phyloP scores from a whole-genome alignment of 345 rosid genomes.

The Arabis alpina region DNA sequence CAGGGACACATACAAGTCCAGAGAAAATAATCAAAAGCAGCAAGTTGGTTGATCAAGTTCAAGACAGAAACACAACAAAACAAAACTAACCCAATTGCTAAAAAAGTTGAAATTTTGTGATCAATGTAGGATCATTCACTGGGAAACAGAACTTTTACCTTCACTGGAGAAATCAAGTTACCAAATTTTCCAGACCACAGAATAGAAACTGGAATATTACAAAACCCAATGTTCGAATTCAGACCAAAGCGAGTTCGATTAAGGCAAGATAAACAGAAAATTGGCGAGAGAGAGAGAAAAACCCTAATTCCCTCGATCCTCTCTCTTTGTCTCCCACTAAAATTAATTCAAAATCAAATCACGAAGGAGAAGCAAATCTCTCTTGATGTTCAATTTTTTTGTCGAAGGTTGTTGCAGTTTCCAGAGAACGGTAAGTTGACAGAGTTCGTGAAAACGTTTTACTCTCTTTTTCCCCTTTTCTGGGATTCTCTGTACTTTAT shows the following conservation, averaged over 20 bases:
- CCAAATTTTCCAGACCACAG: slow-evolving; percentile 1
- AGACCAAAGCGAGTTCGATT: slow-evolving; percentile 22
- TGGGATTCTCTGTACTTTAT: neutral
- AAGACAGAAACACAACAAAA: neutral
- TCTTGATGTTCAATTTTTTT: slow-evolving; percentile 20
- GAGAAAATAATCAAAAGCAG: neutral
- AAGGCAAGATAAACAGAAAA: neutral
- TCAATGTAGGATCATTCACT: slow-evolving; percentile 22
- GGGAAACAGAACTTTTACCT: slow-evolving; percentile 18
- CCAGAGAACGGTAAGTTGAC: neutral
- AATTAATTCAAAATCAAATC: slow-evolving; percentile 5
- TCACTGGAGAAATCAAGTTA: slow-evolving; percentile 23
- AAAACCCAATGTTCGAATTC: slow-evolving; percentile 15
- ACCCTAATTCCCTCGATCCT: slow-evolving; percentile 32
- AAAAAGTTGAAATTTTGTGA: neutral
- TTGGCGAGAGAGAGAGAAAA: slow-evolving; percentile 17
- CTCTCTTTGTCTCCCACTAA: slow-evolving; percentile 5
- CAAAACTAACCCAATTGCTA: slow-evolving; percentile 10
- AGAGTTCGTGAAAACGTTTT: slow-evolving; percentile 18
- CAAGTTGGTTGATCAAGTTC: neutral
- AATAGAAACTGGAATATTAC: slow-evolving; percentile 2
- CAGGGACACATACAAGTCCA: slow-evolving; percentile 4
- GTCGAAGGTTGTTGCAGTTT: slow-evolving; percentile 21
- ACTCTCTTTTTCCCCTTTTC: neutral
- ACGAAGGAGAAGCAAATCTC: neutral